Percentiles rank a stretch among this genome's conserved stretches.
Conservation (phyloP, 148 eudicot species). For the Chenopodium album region DNA sequence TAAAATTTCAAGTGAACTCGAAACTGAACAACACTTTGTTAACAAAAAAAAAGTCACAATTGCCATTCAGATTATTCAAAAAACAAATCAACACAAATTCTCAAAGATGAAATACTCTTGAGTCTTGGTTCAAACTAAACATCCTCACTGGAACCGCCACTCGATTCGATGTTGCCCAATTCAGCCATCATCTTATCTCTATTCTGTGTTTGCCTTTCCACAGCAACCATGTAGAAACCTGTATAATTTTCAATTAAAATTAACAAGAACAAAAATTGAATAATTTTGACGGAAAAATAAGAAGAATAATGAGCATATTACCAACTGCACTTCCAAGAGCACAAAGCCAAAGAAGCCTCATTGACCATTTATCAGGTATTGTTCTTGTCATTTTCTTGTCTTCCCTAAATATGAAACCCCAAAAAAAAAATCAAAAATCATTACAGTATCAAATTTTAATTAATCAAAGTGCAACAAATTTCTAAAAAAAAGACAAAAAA, state of each 20-base stretch:
- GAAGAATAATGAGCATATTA: conserved; percentile 17
- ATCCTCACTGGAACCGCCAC: conserved; percentile 21
- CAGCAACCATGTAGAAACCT: conserved; percentile 37
- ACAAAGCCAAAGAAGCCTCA: conserved; percentile 73
- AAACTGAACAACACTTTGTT: neutral
- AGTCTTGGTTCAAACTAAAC: neutral
- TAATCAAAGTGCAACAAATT: too few relatives aligned
- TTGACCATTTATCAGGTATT: conserved; percentile 84
- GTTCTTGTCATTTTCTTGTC: conserved; percentile 49
- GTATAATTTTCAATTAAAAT: neutral
- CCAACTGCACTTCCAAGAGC: conserved; percentile 86
- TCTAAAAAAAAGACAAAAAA: too few relatives aligned
- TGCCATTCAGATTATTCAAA: too few relatives aligned
- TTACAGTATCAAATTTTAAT: neutral
- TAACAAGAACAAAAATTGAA: neutral
- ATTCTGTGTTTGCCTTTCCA: conserved; percentile 31
- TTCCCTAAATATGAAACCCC: neutral
- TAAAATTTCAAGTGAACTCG: neutral
- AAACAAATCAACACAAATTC: neutral
- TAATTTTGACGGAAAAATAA: too few relatives aligned
- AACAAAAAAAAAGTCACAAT: too few relatives aligned
- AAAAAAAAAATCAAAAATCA: neutral
- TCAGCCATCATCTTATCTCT: conserved; percentile 32
- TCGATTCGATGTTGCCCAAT: conserved; percentile 18
- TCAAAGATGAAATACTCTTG: neutral